Percentiles rank a stretch among this genome's conserved stretches.
These are phyloP conservation scores for Epichloe festucae DNA, from an alignment of 2,329 filamentous ascomycete genomes.

Conservation along the genomic window DNA sequence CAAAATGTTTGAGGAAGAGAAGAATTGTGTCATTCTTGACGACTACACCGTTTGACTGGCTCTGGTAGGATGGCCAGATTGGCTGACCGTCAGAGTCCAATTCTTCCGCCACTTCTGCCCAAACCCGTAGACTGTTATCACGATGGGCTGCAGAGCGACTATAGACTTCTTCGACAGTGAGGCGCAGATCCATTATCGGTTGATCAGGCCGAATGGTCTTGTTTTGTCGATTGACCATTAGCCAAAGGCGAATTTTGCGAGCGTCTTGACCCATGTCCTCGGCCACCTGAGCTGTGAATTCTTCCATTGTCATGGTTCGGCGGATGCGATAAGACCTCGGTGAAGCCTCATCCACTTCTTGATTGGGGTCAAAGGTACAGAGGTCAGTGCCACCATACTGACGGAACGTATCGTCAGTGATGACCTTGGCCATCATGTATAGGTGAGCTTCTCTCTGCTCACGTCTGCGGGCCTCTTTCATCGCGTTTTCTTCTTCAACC, in stretches of 20 bases:
- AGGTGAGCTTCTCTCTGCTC: conserved; percentile 91
- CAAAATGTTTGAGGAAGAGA: conserved; percentile 87
- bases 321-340: conserved; percentile 63
- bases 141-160: conserved; percentile 41
- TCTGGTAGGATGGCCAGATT: conserved; percentile 54
- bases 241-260: conserved; percentile 70
- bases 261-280: conserved; percentile 55
- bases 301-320: conserved; percentile 59
- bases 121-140: conserved; percentile 66
- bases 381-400: conserved; percentile 77
- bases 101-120: conserved; percentile 67
- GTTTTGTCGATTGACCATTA: conserved; percentile 97
- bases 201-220: conserved; percentile 89
- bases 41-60: conserved; percentile 41
- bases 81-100: conserved; percentile 54
- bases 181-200: conserved; percentile 63
- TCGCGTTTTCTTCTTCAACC: conserved; percentile 69
- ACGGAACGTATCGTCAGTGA: conserved; percentile 71
- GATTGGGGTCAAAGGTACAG: conserved; percentile 50
- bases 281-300: conserved; percentile 61
- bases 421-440: conserved; percentile 73
- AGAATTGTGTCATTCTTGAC: conserved; percentile 56
- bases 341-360: conserved; percentile 53
- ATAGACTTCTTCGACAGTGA: conserved; percentile 62
- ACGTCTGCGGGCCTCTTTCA: conserved; percentile 64